A percentile compares a stretch with the other conserved stretches of the same genome.
Evolutionary conservation across 768 basidiomycete genomes (phyloP).

Genomic region (Kondoa malvinella): DNA sequence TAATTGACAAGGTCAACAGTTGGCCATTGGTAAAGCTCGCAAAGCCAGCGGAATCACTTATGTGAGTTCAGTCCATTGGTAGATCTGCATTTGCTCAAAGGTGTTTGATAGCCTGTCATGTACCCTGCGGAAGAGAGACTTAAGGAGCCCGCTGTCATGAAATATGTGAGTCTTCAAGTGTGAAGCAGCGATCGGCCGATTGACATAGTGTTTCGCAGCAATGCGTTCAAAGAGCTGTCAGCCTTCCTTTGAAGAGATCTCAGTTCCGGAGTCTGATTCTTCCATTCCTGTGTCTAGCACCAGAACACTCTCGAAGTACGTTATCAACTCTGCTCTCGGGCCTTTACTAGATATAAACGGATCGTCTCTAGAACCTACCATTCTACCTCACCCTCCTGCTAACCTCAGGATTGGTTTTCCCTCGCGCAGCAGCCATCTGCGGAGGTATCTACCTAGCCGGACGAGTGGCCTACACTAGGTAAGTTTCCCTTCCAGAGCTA

Average conservation of each 20-base stretch:
- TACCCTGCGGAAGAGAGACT: not conserved
- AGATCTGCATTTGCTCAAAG: not conserved
- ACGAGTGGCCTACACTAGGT: no score
- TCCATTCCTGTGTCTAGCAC: not conserved
- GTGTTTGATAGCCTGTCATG: not conserved
- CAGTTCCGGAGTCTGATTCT: not conserved
- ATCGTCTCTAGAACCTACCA: not conserved
- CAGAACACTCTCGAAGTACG: not conserved
- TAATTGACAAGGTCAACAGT: not conserved
- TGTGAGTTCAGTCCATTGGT: not conserved
- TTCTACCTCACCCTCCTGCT: not conserved
- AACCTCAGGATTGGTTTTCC: not conserved
- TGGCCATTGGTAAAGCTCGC: not conserved
- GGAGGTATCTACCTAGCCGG: not conserved
- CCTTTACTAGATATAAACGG: not conserved
- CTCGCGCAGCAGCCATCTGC: not conserved
- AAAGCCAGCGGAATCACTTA: not conserved
- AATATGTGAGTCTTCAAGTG: not conserved
- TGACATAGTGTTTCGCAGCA: not conserved
- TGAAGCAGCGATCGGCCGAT: not conserved
- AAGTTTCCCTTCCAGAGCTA: no score
- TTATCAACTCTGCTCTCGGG: not conserved
- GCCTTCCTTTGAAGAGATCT: no score
- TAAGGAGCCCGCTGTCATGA: not conserved
- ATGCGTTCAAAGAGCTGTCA: not conserved